These are phyloP conservation scores for Hortaea werneckii DNA, from an alignment of 2,329 filamentous ascomycete genomes.

Conservation along the genomic window DNA sequence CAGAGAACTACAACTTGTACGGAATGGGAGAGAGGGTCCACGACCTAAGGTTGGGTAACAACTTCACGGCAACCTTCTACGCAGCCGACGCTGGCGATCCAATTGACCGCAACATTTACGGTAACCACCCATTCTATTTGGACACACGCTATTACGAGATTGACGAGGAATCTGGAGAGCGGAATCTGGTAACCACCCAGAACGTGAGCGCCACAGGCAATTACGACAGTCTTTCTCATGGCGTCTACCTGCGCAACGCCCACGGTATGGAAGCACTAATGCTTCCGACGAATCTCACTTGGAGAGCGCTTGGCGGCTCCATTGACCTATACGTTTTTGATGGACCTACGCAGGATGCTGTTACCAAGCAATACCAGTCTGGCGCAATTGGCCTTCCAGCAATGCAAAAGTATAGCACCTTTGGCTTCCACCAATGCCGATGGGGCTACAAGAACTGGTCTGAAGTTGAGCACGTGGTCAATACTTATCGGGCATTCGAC, in stretches of 20 bases:
- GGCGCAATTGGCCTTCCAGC: slow-evolving; percentile 60
- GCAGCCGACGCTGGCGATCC: slow-evolving; percentile 58
- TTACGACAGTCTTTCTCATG: slow-evolving; percentile 62
- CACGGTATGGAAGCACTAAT: slow-evolving; percentile 67
- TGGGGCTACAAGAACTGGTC: slow-evolving; percentile 74
- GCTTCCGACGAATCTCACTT: slow-evolving; percentile 54
- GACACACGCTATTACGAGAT: slow-evolving; percentile 66
- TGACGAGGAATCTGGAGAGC: slow-evolving; percentile 32
- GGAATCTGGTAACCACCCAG: slow-evolving; percentile 44
- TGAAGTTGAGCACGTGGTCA: slow-evolving; percentile 48
- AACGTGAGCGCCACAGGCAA: slow-evolving; percentile 42
- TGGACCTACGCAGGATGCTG: slow-evolving; percentile 51
- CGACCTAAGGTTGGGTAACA: slow-evolving; percentile 59
- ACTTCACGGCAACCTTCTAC: slow-evolving; percentile 59
- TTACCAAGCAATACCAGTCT: slow-evolving; percentile 57
- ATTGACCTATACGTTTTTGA: slow-evolving; percentile 55
- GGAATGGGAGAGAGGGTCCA: slow-evolving; percentile 64
- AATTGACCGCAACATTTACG: slow-evolving; percentile 62
- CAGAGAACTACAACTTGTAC: slow-evolving; percentile 58
- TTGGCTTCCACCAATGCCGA: slow-evolving; percentile 75
- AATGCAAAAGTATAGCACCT: slow-evolving; percentile 71
- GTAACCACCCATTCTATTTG: slow-evolving; percentile 65
- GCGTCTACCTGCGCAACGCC: slow-evolving; percentile 65
- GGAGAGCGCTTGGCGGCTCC: slow-evolving; percentile 63
- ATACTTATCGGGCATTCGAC: slow-evolving; percentile 33